phyloP scores from a whole-genome alignment of 2,329 filamentous ascomycete genomes.

The Magnaporthales sp. region DNA sequence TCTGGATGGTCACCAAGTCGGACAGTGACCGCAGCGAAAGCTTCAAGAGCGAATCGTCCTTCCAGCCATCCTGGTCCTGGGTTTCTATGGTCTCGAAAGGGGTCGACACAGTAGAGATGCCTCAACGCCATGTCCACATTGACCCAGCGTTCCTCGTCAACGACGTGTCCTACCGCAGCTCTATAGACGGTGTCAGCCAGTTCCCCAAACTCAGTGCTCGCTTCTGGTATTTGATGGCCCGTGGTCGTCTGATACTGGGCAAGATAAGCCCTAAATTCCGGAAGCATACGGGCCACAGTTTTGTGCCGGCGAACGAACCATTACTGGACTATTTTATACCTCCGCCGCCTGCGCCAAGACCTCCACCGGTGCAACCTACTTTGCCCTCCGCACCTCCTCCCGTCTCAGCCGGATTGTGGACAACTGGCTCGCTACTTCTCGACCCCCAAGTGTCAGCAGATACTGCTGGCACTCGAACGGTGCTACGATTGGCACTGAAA shows the following conservation, averaged over 20 bases:
- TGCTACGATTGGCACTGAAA: neutral
- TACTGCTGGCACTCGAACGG: neutral
- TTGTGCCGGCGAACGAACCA: conserved; percentile 3
- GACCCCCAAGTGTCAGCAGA: neutral
- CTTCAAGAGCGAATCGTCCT: neutral
- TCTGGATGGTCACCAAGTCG: neutral
- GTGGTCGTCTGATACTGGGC: conserved; percentile 3
- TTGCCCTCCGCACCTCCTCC: neutral
- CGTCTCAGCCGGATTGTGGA: neutral
- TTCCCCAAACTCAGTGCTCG: neutral
- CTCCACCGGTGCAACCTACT: neutral
- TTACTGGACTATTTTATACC: conserved; percentile 3
- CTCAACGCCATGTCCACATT: neutral
- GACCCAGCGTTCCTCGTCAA: neutral
- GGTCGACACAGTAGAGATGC: neutral
- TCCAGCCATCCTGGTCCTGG: conserved; percentile 5
- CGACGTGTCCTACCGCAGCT: neutral
- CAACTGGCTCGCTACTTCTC: neutral
- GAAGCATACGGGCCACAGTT: neutral
- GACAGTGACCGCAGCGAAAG: neutral
- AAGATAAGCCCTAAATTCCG: conserved; percentile 4
- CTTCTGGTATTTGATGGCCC: neutral
- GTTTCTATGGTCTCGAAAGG: conserved; percentile 1
- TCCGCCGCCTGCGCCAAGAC: neutral
- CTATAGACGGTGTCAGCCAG: neutral